phyloP scores from a whole-genome alignment of 1,139 yeast species.

The Suhomyces taliae region DNA sequence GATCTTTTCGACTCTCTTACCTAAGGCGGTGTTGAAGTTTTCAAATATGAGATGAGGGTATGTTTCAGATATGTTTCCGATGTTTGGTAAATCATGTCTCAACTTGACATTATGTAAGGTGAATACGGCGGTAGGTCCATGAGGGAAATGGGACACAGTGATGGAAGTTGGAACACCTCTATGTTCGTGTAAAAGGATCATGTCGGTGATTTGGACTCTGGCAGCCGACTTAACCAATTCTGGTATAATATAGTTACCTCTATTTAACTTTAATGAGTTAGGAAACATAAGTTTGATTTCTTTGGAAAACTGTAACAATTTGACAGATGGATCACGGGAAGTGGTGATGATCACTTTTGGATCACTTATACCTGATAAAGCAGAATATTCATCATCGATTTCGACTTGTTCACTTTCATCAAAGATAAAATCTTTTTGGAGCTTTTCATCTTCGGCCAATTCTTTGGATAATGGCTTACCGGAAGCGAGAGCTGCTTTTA shows the following conservation, averaged over 20 bases:
- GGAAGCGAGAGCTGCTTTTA: conserved; percentile 84
- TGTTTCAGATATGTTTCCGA: conserved; percentile 87
- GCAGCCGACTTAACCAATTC: conserved; percentile 84
- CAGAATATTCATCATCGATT: conserved; percentile 87
- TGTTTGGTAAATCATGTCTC: conserved; percentile 85
- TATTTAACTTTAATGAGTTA: conserved; percentile 79
- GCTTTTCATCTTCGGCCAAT: conserved; percentile 77
- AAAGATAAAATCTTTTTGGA: conserved; percentile 79
- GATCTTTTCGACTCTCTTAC: conserved; percentile 77
- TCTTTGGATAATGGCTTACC: conserved; percentile 92
- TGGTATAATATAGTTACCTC: conserved; percentile 91
- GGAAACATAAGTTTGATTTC: conserved; percentile 90
- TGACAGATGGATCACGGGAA: conserved; percentile 84
- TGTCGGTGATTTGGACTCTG: conserved; percentile 67
- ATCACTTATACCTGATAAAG: conserved; percentile 82
- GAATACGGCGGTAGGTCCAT: conserved; percentile 95
- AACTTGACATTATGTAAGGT: conserved; percentile 92
- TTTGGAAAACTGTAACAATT: conserved; percentile 86
- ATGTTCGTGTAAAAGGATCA: conserved; percentile 88
- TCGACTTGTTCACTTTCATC: conserved; percentile 72
- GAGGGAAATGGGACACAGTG: conserved; percentile 93
- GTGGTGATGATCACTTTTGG: conserved; percentile 95
- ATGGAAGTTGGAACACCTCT: conserved; percentile 97
- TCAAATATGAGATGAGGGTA: conserved; percentile 94
- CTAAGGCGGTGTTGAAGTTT: conserved; percentile 80